Evolutionary conservation across 441 rosid genomes (phyloP).

Genomic region (Populus hybrid): DNA sequence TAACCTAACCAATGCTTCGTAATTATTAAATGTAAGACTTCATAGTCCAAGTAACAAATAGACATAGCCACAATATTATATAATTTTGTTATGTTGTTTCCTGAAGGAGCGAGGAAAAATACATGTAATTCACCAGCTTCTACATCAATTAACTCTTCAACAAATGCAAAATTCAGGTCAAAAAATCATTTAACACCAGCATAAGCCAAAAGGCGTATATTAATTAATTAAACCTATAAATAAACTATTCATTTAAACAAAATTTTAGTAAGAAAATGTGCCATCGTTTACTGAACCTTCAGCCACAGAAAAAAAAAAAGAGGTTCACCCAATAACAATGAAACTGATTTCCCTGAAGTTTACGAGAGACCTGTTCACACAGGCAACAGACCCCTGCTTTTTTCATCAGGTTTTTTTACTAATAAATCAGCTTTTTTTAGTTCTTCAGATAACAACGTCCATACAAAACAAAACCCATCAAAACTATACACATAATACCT

Average conservation of each 20-base stretch:
- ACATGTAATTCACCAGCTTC: background rate
- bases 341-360: slow-evolving; percentile 53
- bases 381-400: slow-evolving; percentile 66
- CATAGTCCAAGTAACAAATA: background rate
- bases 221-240: background rate
- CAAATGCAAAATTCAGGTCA: background rate
- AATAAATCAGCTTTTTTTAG: background rate
- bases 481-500: slow-evolving; percentile 32
- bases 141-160: background rate
- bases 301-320: slow-evolving; percentile 25
- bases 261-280: background rate
- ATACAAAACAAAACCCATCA: background rate
- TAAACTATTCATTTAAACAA: background rate
- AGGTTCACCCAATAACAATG: slow-evolving; percentile 56
- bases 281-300: slow-evolving; percentile 29
- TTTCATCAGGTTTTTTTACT: background rate
- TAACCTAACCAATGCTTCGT: background rate
- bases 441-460: no score
- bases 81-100: background rate
- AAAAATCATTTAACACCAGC: background rate
- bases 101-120: background rate
- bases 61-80: no score
- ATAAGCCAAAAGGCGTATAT: background rate
- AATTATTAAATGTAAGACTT: background rate
- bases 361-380: slow-evolving; percentile 53